phyloP scores from a whole-genome alignment of 2,329 filamentous ascomycete genomes.

The Trichoderma simmonsii region DNA sequence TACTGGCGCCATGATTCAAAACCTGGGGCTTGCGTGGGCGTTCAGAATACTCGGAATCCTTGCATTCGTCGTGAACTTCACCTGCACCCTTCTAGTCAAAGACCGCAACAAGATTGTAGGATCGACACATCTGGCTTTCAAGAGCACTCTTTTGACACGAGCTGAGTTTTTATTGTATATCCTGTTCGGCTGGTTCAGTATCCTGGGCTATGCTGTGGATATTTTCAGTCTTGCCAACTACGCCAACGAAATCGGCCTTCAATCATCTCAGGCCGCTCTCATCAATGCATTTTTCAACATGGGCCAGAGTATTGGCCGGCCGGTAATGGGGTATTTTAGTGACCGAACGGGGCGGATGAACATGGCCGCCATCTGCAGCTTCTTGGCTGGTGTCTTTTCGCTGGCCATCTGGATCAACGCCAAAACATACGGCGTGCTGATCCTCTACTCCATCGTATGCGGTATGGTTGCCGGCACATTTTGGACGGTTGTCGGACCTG shows the following conservation, averaged over 20 bases:
- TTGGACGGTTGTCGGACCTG: conserved; percentile 66
- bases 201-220: conserved; percentile 73
- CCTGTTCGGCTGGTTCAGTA: conserved; percentile 66
- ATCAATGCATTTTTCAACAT: conserved; percentile 71
- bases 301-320: conserved; percentile 65
- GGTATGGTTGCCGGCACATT: conserved; percentile 69
- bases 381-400: conserved; percentile 60
- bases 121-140: conserved; percentile 64
- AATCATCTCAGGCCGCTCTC: conserved; percentile 63
- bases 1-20: conserved; percentile 64
- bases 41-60: conserved; percentile 64
- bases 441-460: conserved; percentile 70
- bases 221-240: conserved; percentile 75
- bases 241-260: conserved; percentile 64
- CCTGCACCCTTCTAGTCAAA: conserved; percentile 60
- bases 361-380: conserved; percentile 63
- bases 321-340: conserved; percentile 68
- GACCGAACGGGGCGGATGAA: conserved; percentile 71
- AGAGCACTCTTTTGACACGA: conserved; percentile 58
- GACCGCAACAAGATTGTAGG: conserved; percentile 72
- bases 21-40: conserved; percentile 62
- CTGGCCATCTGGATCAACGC: conserved; percentile 72
- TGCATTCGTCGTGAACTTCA: conserved; percentile 60
- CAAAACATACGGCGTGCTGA: conserved; percentile 59
- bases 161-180: conserved; percentile 63